A percentile compares a stretch with the other conserved stretches of the same genome.
Conservation (phyloP, 83 land plant genomes). For the Thuja plicata region DNA sequence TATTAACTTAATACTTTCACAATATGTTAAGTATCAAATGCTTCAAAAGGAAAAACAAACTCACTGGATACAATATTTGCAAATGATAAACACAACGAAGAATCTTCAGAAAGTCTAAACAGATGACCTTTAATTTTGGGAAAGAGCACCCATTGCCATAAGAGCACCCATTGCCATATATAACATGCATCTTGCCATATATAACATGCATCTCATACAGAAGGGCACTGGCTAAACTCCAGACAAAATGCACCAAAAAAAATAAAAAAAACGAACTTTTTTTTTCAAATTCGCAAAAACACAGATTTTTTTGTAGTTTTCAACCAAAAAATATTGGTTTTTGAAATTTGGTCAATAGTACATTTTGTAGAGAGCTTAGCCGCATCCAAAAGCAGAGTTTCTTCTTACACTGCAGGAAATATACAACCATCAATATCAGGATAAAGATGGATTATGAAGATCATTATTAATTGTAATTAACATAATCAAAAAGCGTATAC, state of each 20-base stretch:
- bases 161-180: not conserved
- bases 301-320: too few relatives aligned
- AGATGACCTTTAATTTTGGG: not conserved
- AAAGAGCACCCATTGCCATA: not conserved
- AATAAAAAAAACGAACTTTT: too few relatives aligned
- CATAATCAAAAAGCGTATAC: too few relatives aligned
- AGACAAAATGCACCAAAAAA: too few relatives aligned
- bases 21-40: not conserved
- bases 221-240: too few relatives aligned
- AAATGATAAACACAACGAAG: not conserved
- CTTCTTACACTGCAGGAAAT: not conserved
- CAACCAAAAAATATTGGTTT: too few relatives aligned
- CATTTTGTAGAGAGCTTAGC: too few relatives aligned
- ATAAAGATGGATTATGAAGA: not conserved
- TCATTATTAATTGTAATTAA: not conserved
- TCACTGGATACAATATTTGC: not conserved
- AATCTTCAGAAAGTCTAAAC: not conserved
- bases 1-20: not conserved
- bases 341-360: too few relatives aligned
- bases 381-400: not conserved
- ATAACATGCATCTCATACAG: not conserved
- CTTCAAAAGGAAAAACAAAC: not conserved
- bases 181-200: too few relatives aligned
- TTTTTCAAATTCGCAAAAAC: too few relatives aligned
- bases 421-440: not conserved